These are phyloP conservation scores for Eucalyptus grandis DNA, from an alignment of 345 rosid genomes.

Conservation along the genomic window DNA sequence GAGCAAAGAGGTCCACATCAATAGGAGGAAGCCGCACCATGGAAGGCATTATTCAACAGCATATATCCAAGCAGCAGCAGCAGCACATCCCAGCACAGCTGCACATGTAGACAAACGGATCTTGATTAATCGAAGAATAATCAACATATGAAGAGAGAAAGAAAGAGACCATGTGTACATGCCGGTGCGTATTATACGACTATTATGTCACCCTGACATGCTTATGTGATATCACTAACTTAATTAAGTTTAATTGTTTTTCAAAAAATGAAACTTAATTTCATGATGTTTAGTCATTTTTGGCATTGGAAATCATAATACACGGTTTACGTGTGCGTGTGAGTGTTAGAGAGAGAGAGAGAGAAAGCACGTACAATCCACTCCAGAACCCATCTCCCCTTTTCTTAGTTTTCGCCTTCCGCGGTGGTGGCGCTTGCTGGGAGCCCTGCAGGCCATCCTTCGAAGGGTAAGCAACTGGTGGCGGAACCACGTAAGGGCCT, in stretches of 20 bases:
- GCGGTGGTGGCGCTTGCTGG: background rate
- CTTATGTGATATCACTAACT: background rate
- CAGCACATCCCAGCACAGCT: background rate
- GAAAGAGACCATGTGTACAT: background rate
- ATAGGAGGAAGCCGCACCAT: background rate
- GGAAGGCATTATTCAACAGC: background rate
- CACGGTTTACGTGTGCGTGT: background rate
- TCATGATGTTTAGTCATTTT: background rate
- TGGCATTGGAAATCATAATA: background rate
- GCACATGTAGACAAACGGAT: background rate
- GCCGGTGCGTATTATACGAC: background rate
- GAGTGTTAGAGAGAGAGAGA: background rate
- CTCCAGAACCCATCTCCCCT: background rate
- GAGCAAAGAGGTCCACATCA: background rate
- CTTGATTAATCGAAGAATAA: background rate
- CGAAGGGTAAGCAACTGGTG: background rate
- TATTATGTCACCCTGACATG: background rate
- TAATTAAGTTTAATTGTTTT: background rate
- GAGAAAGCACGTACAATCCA: background rate
- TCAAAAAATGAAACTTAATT: background rate
- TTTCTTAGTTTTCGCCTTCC: background rate
- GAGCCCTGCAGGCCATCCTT: background rate
- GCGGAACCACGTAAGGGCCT: background rate
- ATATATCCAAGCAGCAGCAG: background rate
- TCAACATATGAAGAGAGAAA: background rate